Percentiles rank a stretch among this genome's conserved stretches.
These are phyloP conservation scores for Dillenia turbinata DNA, from an alignment of 164 flowering plant species.

Conservation along the genomic window DNA sequence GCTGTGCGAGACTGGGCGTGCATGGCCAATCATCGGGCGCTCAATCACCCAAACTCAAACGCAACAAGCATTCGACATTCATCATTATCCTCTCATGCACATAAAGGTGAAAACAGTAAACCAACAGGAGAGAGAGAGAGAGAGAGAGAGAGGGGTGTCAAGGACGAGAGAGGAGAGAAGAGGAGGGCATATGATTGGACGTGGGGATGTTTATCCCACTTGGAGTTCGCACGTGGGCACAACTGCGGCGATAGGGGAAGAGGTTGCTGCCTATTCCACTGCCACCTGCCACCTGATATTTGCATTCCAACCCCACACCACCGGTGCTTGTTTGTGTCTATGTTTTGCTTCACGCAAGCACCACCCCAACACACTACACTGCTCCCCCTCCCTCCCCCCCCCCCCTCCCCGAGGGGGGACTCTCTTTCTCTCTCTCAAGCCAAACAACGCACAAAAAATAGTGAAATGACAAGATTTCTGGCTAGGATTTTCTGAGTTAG, in stretches of 20 bases:
- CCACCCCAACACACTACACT: background rate
- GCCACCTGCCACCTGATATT: too few relatives aligned
- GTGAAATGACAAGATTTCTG: too few relatives aligned
- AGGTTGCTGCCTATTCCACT: constrained; percentile 3
- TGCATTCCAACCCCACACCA: too few relatives aligned
- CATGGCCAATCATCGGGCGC: too few relatives aligned
- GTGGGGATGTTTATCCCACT: constrained; percentile 28
- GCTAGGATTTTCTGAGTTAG: too few relatives aligned
- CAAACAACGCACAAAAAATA: too few relatives aligned
- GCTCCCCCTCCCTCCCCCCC: background rate
- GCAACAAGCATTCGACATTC: too few relatives aligned
- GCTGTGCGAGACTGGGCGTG: too few relatives aligned
- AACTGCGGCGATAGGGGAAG: constrained; percentile 27
- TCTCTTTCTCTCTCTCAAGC: constrained; percentile 12
- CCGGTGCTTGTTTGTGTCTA: too few relatives aligned
- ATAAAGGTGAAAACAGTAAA: background rate
- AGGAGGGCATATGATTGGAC: constrained; percentile 13
- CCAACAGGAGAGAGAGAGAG: background rate
- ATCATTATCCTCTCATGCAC: too few relatives aligned
- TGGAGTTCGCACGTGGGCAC: constrained; percentile 23
- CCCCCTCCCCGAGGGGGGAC: background rate
- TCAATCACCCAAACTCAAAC: too few relatives aligned
- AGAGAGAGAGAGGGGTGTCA: background rate
- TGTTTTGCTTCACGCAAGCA: constrained; percentile 52
- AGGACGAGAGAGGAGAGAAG: constrained; percentile 10